These are phyloP conservation scores for Termitomyces sp. DNA, from an alignment of 768 basidiomycete species.

Conservation along the genomic window DNA sequence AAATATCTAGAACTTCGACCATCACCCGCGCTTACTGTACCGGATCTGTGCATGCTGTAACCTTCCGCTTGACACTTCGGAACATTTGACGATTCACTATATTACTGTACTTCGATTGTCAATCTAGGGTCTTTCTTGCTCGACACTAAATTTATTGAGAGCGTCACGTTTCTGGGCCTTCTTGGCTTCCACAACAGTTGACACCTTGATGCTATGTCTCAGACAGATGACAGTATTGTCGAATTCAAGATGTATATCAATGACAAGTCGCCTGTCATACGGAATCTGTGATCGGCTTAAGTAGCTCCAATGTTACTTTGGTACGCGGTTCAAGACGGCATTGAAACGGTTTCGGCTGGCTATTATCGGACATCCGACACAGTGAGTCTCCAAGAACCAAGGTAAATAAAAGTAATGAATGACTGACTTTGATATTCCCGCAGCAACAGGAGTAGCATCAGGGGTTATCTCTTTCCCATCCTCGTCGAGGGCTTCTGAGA, in stretches of 20 bases:
- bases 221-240: background rate
- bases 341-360: constrained; percentile 22
- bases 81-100: too few relatives aligned
- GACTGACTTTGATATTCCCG: background rate
- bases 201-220: too few relatives aligned
- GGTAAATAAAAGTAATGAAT: background rate
- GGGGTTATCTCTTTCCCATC: constrained; percentile 12
- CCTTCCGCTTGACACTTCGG: background rate
- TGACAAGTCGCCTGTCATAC: background rate
- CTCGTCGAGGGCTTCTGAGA: constrained; percentile 8
- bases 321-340: constrained; percentile 22
- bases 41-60: background rate
- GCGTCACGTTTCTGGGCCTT: too few relatives aligned
- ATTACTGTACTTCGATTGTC: background rate
- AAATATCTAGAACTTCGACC: background rate
- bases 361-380: background rate
- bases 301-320: background rate
- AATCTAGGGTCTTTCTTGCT: too few relatives aligned
- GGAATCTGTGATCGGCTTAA: background rate
- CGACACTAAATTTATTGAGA: too few relatives aligned
- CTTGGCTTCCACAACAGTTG: too few relatives aligned
- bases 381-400: background rate
- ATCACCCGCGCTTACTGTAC: background rate
- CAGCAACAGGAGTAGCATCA: background rate
- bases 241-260: background rate